A percentile compares a stretch with the other conserved stretches of the same genome.
Conservation (phyloP, 129 eudicot species). For the Flaveria trinervia region DNA sequence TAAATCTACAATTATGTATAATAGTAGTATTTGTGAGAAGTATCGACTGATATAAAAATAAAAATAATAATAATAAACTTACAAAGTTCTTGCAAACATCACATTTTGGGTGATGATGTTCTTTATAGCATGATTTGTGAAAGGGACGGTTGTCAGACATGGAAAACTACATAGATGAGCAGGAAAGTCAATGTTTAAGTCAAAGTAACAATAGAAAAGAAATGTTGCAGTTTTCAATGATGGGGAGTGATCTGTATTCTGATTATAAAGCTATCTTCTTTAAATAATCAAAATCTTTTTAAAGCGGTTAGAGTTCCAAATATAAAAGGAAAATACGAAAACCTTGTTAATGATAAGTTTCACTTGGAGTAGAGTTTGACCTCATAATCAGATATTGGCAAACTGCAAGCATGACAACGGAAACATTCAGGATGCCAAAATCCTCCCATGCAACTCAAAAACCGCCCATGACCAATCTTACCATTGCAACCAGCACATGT, state of each 20-base stretch:
- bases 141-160: conserved; percentile 76
- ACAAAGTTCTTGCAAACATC: conserved; percentile 91
- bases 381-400: conserved; percentile 90
- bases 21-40: conserved; percentile 1
- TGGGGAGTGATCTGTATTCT: conserved; percentile 10
- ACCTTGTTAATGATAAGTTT: conserved; percentile 34
- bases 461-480: conserved; percentile 87
- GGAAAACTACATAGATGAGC: conserved; percentile 61
- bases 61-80: conserved; percentile 31
- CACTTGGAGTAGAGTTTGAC: conserved; percentile 43
- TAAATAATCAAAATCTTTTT: not conserved
- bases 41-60: not conserved
- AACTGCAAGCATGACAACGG: conserved; percentile 76
- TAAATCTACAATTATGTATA: not conserved
- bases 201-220: conserved; percentile 3
- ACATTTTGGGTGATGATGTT: conserved; percentile 84
- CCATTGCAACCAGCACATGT: conserved; percentile 87
- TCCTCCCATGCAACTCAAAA: conserved; percentile 90
- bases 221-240: conserved; percentile 12
- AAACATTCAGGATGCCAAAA: conserved; percentile 99
- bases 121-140: conserved; percentile 91
- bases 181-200: conserved; percentile 18
- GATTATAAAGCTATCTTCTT: conserved; percentile 1
- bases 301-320: conserved; percentile 14
- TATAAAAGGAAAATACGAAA: conserved; percentile 29